Base-by-base conservation (phyloP, 345 rosid species). In the Diplotaxis tenuifolia region DNA sequence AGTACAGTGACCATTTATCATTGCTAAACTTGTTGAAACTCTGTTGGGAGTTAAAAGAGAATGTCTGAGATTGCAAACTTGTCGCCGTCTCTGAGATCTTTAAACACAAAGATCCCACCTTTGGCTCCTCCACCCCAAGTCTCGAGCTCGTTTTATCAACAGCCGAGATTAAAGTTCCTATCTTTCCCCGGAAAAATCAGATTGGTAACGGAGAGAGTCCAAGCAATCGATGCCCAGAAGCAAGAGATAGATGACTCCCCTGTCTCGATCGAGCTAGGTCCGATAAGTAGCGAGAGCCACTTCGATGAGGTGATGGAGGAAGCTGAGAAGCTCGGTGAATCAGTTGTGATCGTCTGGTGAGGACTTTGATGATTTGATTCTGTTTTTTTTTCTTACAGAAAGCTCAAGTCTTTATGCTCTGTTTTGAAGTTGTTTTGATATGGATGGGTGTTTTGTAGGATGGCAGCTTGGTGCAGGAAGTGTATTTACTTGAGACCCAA, bases 381-480 rank as follows among this genome's bases (percentile, higher is more conserved):
- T 25, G 28, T 25, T 5, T 25, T 25, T 25, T 25, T 25, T 0
- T 47, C 0, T 20, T 29, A 50, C 3, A 59, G 4, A 58, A 47
- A 60, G 9, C 1, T 9, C 34, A n/a, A 61, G 75, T 16, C 20
- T 34, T 62, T 21, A 40, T 42, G 31, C 34, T 27, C 53, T 66
- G 15, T 47, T 7, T 45, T 45, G 4, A 4, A 38, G 6, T 5
- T 56, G 10, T 18, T 53, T n/a, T n/a, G n/a, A n/a, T n/a, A n/a
- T n/a, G n/a, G n/a, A 42, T 69, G 75, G 54, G 15, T 68, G 47
- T 31, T 62, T 67, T 86, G 84, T 82, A 94, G 97, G 98, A 88
- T 87, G 90, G 98, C 97, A 58, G 84, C 80, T 81, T 94, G 97
- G 97, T 94, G 98, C 83, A 88, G 97, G 74, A 94, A 94, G 81